Conservation (phyloP, 768 basidiomycete species). For the Clathrus columnatus region DNA sequence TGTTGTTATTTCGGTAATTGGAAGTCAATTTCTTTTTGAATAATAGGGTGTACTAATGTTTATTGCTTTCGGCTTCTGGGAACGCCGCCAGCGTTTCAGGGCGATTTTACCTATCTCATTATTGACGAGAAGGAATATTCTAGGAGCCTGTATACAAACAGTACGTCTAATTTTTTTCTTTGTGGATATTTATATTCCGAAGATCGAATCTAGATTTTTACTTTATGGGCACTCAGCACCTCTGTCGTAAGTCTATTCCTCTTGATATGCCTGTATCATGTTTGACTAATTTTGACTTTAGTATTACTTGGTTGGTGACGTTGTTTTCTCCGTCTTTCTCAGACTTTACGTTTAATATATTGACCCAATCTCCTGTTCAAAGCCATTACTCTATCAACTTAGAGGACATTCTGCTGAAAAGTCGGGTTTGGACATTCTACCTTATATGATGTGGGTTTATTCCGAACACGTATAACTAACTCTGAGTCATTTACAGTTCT, state of each 20-base stretch:
- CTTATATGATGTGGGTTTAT: conserved; percentile 27
- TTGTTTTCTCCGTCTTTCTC: not conserved
- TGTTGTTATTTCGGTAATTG: not conserved
- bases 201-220: conserved; percentile 20
- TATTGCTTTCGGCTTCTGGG: conserved; percentile 26
- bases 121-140: conserved; percentile 22
- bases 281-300: not conserved
- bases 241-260: conserved; percentile 13
- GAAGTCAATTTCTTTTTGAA: not conserved
- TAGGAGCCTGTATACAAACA: conserved; percentile 23
- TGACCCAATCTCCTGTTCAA: not conserved
- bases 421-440: conserved; percentile 32
- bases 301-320: conserved; percentile 2
- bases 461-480: not conserved
- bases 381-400: conserved; percentile 26
- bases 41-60: conserved; percentile 16
- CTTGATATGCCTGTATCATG: too few species aligned
- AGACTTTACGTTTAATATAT: not conserved
- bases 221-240: conserved; percentile 14
- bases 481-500: conserved; percentile 15
- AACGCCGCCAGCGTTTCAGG: conserved; percentile 23
- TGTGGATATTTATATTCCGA: conserved; percentile 7
- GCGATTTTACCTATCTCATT: conserved; percentile 31
- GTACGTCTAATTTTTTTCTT: not conserved
- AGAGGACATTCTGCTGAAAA: conserved; percentile 27